Evolutionary conservation across 768 basidiomycete species (phyloP).

Genomic region (Xerocomellus chrysenteron): DNA sequence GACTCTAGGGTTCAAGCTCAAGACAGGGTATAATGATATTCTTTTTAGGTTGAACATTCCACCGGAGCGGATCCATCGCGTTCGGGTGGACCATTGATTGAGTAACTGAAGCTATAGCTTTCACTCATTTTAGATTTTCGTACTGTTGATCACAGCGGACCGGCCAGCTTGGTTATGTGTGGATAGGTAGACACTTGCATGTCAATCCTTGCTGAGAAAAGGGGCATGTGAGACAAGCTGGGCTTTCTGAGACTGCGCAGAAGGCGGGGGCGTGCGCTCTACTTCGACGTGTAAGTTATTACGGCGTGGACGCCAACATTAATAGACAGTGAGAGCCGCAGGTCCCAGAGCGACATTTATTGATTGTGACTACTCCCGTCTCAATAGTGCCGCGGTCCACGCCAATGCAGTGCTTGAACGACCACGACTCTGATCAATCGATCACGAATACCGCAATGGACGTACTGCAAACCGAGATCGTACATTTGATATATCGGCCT

Average conservation of each 20-base stretch:
- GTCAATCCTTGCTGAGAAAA: neutral
- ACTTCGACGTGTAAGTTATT: neutral
- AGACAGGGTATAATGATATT: neutral
- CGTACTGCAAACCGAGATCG: neutral
- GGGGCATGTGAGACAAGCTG: neutral
- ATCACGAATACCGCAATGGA: neutral
- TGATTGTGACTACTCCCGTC: neutral
- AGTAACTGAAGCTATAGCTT: neutral
- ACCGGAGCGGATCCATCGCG: slow-evolving; percentile 10
- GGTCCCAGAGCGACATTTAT: neutral
- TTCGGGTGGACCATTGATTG: neutral
- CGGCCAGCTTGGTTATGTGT: neutral
- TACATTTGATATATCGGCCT: neutral
- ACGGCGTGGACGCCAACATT: slow-evolving; percentile 1
- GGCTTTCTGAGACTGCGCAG: neutral
- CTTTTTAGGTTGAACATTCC: slow-evolving; percentile 1
- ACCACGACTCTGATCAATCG: neutral
- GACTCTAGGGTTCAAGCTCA: slow-evolving; percentile 1
- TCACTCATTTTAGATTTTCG: neutral
- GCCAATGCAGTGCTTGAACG: neutral
- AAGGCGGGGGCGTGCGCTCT: neutral
- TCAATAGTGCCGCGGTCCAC: slow-evolving; percentile 1
- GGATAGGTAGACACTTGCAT: too few relatives aligned
- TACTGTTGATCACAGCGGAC: neutral
- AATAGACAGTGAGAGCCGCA: slow-evolving; percentile 6